Evolutionary conservation across 2,329 filamentous ascomycete species (phyloP).

Genomic region (Leptographium lundbergii): DNA sequence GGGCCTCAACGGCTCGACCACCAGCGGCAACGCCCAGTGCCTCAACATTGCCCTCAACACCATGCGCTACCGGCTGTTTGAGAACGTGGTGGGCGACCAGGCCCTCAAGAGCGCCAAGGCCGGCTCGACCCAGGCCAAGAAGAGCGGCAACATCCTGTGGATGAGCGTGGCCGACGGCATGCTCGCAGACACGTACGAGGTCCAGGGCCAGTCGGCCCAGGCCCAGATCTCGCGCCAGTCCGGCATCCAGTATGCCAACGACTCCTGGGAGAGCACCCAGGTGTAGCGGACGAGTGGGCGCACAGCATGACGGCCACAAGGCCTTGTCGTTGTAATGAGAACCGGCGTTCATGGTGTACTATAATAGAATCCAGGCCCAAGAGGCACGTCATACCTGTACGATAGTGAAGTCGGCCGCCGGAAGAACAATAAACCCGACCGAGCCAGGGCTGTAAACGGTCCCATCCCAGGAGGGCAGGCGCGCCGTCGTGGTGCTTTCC

Average conservation of each 20-base stretch:
- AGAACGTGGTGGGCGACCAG: constrained; percentile 68
- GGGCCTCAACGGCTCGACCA: constrained; percentile 57
- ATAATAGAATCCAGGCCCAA: too few species aligned
- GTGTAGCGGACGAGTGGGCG: background rate
- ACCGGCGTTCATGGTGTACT: background rate
- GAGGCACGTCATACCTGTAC: too few species aligned
- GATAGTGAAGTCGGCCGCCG: background rate
- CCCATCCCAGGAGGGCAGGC: background rate
- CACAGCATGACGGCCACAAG: background rate
- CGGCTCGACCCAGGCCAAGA: constrained; percentile 52
- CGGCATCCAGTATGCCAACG: constrained; percentile 28
- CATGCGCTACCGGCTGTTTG: constrained; percentile 75
- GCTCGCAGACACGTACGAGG: constrained; percentile 61
- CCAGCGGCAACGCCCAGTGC: constrained; percentile 63
- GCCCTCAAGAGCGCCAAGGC: constrained; percentile 65
- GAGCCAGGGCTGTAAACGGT: background rate
- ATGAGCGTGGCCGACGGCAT: constrained; percentile 71
- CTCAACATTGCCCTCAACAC: constrained; percentile 74
- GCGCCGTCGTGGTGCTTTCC: background rate
- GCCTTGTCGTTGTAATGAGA: background rate
- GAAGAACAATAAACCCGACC: constrained; percentile 1
- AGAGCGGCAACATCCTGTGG: constrained; percentile 62
- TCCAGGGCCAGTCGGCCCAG: constrained; percentile 42
- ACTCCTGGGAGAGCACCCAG: constrained; percentile 24
- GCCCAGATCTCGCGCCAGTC: constrained; percentile 27